These are phyloP conservation scores for Fusarium fracticaudum DNA, from an alignment of 2,329 filamentous ascomycete species.

Conservation along the genomic window DNA sequence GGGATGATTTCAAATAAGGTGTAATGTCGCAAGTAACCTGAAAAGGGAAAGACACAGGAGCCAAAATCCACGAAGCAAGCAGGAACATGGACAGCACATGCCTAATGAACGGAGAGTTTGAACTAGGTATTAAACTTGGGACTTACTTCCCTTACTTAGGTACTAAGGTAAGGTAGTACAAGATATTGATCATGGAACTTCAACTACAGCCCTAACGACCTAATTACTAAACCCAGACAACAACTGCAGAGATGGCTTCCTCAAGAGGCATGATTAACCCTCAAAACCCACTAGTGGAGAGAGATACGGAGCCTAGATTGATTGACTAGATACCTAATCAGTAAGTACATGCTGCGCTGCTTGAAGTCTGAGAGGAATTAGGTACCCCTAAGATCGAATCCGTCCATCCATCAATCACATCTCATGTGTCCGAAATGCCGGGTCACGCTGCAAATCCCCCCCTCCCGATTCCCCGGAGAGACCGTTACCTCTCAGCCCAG, in stretches of 20 bases:
- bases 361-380: background rate
- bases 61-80: background rate
- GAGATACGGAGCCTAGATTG: background rate
- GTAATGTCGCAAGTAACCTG: background rate
- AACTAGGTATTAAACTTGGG: background rate
- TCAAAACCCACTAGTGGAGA: background rate
- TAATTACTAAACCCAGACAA: background rate
- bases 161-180: background rate
- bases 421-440: conserved; percentile 4
- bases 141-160: background rate
- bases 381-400: background rate
- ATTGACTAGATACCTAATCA: background rate
- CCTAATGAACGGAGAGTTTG: background rate
- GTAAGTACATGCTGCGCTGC: background rate
- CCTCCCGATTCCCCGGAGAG: background rate
- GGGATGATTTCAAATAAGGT: conserved; percentile 16
- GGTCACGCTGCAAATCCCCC: background rate
- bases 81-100: background rate
- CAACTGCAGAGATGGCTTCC: background rate
- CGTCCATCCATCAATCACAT: background rate
- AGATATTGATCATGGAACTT: background rate
- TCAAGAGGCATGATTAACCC: conserved; percentile 11
- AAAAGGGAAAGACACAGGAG: background rate
- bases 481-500: conserved; percentile 25
- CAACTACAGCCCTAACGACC: conserved; percentile 17